Evolutionary conservation across 2,329 filamentous ascomycete species (phyloP).

Genomic region (Saccharata proteae): DNA sequence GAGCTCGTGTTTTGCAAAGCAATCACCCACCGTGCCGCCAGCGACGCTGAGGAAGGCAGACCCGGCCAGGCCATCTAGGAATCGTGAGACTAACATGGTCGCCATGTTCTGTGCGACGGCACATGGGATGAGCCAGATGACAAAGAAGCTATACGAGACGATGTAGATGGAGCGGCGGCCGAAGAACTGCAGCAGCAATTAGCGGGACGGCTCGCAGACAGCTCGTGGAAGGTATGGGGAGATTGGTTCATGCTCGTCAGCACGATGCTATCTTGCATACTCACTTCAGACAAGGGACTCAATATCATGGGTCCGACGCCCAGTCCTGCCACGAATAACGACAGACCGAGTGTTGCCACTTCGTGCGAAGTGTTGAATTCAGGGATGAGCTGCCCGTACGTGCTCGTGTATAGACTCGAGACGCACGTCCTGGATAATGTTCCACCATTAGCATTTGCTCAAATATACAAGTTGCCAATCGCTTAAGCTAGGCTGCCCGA

Average conservation of each 20-base stretch:
- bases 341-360: constrained; percentile 69
- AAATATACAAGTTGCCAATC: neutral
- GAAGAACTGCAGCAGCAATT: constrained; percentile 48
- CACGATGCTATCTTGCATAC: constrained; percentile 9
- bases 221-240: neutral
- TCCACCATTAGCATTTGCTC: too few relatives aligned
- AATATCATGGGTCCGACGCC: constrained; percentile 46
- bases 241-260: constrained; percentile 4
- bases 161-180: constrained; percentile 74
- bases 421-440: constrained; percentile 60
- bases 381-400: constrained; percentile 61
- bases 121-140: constrained; percentile 71
- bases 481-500: neutral
- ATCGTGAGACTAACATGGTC: constrained; percentile 66
- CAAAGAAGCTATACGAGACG: constrained; percentile 57
- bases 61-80: constrained; percentile 63
- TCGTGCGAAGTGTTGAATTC: constrained; percentile 62
- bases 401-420: constrained; percentile 80
- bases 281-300: constrained; percentile 38
- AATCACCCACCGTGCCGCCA: constrained; percentile 73
- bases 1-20: constrained; percentile 47
- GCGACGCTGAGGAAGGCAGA: constrained; percentile 54
- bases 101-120: constrained; percentile 72
- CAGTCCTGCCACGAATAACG: constrained; percentile 70
- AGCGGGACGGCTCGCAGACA: too few relatives aligned